Evolutionary conservation across 768 basidiomycete species (phyloP), one percentile per base, ranked within the genome.

Genomic region (Terana coerulea): DNA sequence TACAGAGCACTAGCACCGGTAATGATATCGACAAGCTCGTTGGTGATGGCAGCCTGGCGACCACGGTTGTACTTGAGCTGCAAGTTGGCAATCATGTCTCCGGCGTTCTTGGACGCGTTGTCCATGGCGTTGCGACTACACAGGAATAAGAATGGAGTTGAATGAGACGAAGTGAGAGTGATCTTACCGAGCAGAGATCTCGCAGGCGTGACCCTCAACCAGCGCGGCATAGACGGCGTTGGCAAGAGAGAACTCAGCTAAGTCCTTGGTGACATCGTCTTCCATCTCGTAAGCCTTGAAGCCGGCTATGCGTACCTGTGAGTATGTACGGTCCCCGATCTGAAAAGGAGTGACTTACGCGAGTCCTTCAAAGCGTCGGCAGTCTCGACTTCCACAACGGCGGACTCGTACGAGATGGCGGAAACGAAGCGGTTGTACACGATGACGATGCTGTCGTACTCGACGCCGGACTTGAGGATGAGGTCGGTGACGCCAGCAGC

Each of bases 51-150:
- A 58, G 94, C 94, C 76, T 98, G 94, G 67, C 94, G 91, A 78
- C 95, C 94, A 81, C 94, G 90, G 69, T 98, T 98, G 81, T 95
- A 98, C 70, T 95, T 80, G 87, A 97, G 88, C 69, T 88, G 88
- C 44, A 98, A 78, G 39, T 75, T 69, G 54, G 71, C 71, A 64
- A 98, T 95, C 94, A 98, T 97, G 72, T 95, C 94, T 29, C 73
- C 75, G 52, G 97, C 97, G 70, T 99, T 98, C 84, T 99, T 99
- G 59, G 95, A 93, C 42, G 95, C 95, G 66, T 93, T 98, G 82
- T 98, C 97, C 97, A 99, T 99, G 64, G 97, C 97, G 61, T 95
- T 98, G 61, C 95, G 88, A 70, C 95, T 85, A 46, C 44, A 37
- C 9, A 26, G n/a, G 21, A 45, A 24, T 49, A 34, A 11, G 24